Percentiles rank a stretch among this genome's conserved stretches.
Evolutionary conservation across 306 rosid species (phyloP).

Genomic region (Nissolia schottii): DNA sequence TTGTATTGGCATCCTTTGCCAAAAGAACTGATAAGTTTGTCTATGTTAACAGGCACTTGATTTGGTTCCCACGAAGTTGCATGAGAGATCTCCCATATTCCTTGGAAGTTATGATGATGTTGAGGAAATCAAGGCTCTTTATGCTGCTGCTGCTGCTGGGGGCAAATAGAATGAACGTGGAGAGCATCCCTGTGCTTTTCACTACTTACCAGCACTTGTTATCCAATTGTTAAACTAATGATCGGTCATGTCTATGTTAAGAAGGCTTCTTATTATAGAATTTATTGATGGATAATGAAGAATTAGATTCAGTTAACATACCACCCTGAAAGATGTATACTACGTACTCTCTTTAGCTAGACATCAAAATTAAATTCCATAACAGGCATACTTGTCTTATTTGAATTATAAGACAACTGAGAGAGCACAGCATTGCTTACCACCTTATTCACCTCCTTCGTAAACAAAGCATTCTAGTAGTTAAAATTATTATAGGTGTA

Average conservation of each 20-base stretch:
- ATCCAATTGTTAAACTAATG: not conserved
- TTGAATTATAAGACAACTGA: no score
- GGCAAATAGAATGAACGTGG: conserved; percentile 27
- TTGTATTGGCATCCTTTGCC: not conserved
- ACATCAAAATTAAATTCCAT: not conserved
- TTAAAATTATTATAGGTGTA: not conserved
- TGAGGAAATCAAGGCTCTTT: conserved; percentile 79
- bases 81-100: conserved; percentile 80
- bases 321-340: not conserved
- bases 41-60: conserved; percentile 62
- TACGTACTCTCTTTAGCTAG: not conserved
- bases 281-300: not conserved
- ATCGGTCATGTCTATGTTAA: conserved; percentile 1
- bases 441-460: no score
- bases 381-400: not conserved
- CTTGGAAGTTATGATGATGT: conserved; percentile 91
- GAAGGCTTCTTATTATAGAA: not conserved
- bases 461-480: no score
- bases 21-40: conserved; percentile 4
- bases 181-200: not conserved
- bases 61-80: conserved; percentile 67
- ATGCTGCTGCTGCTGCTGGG: conserved; percentile 70
- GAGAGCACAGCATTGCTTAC: no score
- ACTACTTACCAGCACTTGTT: not conserved
- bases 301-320: not conserved